Base-by-base conservation (phyloP, 495 filamentous ascomycete species). In the Amphirosellinia nigrospora region DNA sequence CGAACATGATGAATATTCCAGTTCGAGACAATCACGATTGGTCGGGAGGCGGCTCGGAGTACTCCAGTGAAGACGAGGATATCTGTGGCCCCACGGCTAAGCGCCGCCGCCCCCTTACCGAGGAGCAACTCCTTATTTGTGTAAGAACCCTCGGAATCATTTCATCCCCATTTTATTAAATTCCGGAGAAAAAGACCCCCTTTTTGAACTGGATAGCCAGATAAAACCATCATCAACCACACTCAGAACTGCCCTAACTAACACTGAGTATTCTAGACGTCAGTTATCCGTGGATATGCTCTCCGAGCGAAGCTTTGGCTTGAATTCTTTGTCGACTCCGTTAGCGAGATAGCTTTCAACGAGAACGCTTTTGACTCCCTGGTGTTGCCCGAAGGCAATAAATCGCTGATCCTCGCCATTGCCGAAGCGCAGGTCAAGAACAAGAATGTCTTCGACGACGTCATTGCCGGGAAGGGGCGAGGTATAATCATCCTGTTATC, bases 401-500 rank as follows among this genome's bases (percentile, higher is more conserved):
- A 88, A 74, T 79, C 86, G 45, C 74, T 88, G 9, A 82, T 89
- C 55, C 78, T 82, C 63, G 81, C 86, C 7, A 82, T 90, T 13
- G 83, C 87, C 52, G 79, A 82, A 69, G 77, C 77, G 10, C 83
- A 85, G 69, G 70, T 79, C 15, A 74, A 79, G 21, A 75, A 78
- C 38, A 80, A 73, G 1, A 72, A 77, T 69, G 90, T 88, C 45
- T 93, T 94, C 70, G 91, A 94, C 72, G 85, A 88, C 71, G 72
- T 86, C 41, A 82, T 85, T 55, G 71, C 77, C 46, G 84, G 85
- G 68, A 89, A 89, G 74, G 89, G 89, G 39, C 85, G 85, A 63
- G 88, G 88, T 10, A 81, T 90, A n/a, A 86, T 89, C 50, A 82
- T 85, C 30, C 79, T 91, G 2, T 82, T 91, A 0, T 85, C 86